These are phyloP conservation scores for Xenoacremonium recifei DNA, from an alignment of 2,329 filamentous ascomycete species.

Conservation along the genomic window DNA sequence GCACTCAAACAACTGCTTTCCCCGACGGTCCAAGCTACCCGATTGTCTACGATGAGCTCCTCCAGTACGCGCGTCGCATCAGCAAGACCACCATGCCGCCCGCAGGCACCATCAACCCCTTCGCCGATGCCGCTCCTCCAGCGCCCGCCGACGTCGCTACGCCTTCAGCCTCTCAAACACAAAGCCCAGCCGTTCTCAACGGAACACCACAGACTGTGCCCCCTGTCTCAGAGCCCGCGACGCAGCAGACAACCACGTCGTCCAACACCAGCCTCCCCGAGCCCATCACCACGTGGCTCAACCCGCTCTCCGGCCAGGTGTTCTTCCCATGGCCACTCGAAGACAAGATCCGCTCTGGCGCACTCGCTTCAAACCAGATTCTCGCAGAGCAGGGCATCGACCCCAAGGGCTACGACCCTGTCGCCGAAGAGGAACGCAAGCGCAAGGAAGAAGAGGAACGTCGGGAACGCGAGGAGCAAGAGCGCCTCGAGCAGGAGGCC, in stretches of 20 bases:
- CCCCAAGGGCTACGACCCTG: slow-evolving; percentile 59
- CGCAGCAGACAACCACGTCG: slow-evolving; percentile 31
- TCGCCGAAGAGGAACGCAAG: slow-evolving; percentile 50
- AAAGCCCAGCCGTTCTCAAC: slow-evolving; percentile 33
- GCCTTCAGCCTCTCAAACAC: slow-evolving; percentile 32
- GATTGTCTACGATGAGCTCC: slow-evolving; percentile 70
- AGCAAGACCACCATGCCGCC: slow-evolving; percentile 76
- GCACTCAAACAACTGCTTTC: slow-evolving; percentile 57
- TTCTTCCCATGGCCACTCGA: slow-evolving; percentile 79
- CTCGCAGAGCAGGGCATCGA: slow-evolving; percentile 62
- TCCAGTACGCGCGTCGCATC: slow-evolving; percentile 76
- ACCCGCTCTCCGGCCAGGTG: slow-evolving; percentile 53
- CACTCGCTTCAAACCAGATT: slow-evolving; percentile 62
- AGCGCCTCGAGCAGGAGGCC: slow-evolving; percentile 45
- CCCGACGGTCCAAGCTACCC: slow-evolving; percentile 49
- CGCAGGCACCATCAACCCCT: slow-evolving; percentile 45
- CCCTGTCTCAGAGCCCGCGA: slow-evolving; percentile 29
- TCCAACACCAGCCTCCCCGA: slow-evolving; percentile 46
- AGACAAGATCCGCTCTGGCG: slow-evolving; percentile 66
- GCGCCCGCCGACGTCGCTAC: slow-evolving; percentile 29
- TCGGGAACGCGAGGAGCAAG: slow-evolving; percentile 45
- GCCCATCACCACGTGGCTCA: slow-evolving; percentile 48
- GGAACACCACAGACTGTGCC: slow-evolving; percentile 28
- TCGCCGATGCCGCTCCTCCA: slow-evolving; percentile 29
- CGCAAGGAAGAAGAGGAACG: slow-evolving; percentile 50